Evolutionary conservation across 164 flowering plant species (phyloP), one percentile per base, ranked within the genome.

Genomic region (Kalanchoe fedtschenkoi): DNA sequence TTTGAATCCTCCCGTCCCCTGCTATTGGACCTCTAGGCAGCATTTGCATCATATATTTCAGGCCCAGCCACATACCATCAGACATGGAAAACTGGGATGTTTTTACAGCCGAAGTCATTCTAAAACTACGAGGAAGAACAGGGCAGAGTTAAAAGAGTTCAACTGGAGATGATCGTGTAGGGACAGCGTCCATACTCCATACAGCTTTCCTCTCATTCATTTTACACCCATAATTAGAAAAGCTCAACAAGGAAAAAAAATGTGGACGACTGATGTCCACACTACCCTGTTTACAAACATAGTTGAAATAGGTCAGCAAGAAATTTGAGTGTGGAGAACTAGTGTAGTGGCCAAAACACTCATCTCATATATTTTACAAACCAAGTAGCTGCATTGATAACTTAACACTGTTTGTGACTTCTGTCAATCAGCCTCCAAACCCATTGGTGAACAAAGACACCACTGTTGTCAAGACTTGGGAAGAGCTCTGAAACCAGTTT

Each of bases 381-480:
- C 26, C 17, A 51, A 16, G 28, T 59, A 13, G 62, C n/a, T n/a
- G n/a, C 55, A 44, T 47, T 46, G 57, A 38, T n/a, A 60, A 34
- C 16, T 15, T 14, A 33, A 58, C 5, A 34, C 17, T 46, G 65
- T 56, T 62, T 0, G 43, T 24, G 61, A 63, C 54, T 61, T 64
- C 37, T 19, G 53, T 43, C 33, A 34, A 19, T 74, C 61, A 79
- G 57, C 69, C 67, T 33, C 69, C 78, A 73, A 66, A 75, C 95
- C n/a, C 87, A 81, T 58, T 82, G 93, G 70, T 91, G 97, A 54
- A 70, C 92, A 72, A 67, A 89, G 38, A 89, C 76, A 43, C 97
- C 96, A 56, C 68, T 69, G 61, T 64, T 77, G 43, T 95, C 73
- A 11, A 89, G 83, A 66, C 74, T 70, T 68, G 68, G 68, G 70